Evolutionary conservation across 164 flowering plant genomes (phyloP), one percentile per base, ranked within the genome.

Genomic region (Stephania cephalantha): DNA sequence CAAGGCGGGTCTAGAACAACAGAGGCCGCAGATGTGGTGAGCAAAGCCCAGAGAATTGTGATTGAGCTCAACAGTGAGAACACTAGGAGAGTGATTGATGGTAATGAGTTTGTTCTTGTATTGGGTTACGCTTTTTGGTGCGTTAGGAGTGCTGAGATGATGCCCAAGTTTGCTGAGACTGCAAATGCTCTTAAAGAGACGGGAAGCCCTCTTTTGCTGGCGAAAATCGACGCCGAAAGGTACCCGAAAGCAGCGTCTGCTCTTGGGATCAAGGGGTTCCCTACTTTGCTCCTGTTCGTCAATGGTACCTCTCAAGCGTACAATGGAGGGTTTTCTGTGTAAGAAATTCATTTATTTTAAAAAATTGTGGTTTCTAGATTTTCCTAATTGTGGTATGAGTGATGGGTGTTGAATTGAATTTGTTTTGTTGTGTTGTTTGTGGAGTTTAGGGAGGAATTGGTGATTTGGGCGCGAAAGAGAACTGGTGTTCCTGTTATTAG

Each of bases 71-170:
- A 82, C 76, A 80, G 68, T 78, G 97, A 91, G 13, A 89, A 84
- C 46, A 74, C 84, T 11, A 85, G 85, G 82, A 80, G 84, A 76
- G 77, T 84, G 1, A 84, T 93, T 77, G 89, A 87, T 30, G 83
- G 68, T 61, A 88, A 89, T 82, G 93, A 91, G 86, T 91, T 46
- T 79, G 97, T 93, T 71, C 29, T 95, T 75, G 85, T 95, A 67
- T 80, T 95, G 82, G 99, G 99, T 10, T 93, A 90, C 78, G 94
- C 99, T 18, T 95, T 98, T 35, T 95, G 99, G 98, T 89, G 94
- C 73, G 75, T 76, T 4, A 86, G 95, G 75, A 95, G 99, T 78
- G 98, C 97, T 46, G 98, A 93, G 78, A 70, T 91, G 13, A 95
- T 95, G 99, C 99, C 99, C 15, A 84, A 81, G 13, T 93, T 95